phyloP scores from a whole-genome alignment of 495 filamentous ascomycete species.

The Xanthoparmelia taractica region DNA sequence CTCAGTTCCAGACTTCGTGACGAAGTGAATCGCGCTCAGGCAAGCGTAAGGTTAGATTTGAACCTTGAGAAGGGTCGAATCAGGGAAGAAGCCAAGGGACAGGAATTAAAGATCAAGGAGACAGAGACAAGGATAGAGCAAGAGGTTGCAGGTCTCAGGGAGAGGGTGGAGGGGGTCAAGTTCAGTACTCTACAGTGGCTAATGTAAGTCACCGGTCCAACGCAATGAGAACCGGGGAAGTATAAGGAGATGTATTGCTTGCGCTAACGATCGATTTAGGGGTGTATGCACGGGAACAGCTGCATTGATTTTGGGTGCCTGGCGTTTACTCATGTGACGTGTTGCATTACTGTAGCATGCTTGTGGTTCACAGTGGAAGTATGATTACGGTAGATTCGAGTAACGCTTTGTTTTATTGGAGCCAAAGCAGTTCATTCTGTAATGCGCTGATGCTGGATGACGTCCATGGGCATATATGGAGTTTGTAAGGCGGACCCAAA shows the following conservation, averaged over 20 bases:
- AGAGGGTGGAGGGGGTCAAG: conserved; percentile 93
- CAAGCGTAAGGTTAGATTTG: conserved; percentile 80
- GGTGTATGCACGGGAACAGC: conserved; percentile 93
- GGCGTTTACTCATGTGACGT: conserved; percentile 69
- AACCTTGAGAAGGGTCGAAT: conserved; percentile 97
- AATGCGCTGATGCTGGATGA: not conserved
- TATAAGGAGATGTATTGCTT: conserved; percentile 26
- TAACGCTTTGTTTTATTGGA: not conserved
- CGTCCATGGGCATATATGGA: not conserved
- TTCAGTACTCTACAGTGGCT: conserved; percentile 97
- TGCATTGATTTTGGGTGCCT: conserved; percentile 89
- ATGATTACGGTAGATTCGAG: not conserved
- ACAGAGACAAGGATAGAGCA: conserved; percentile 98
- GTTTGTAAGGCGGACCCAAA: not conserved
- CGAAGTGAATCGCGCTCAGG: conserved; percentile 89
- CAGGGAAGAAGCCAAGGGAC: conserved; percentile 89
- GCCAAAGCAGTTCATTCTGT: not conserved
- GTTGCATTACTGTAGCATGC: not conserved
- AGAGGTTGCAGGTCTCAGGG: conserved; percentile 82
- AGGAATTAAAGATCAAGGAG: conserved; percentile 98
- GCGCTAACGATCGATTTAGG: conserved; percentile 32
- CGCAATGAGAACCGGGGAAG: not conserved
- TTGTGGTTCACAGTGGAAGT: not conserved
- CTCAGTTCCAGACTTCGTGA: conserved; percentile 80
- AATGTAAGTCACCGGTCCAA: conserved; percentile 46